These are phyloP conservation scores for Penicillium sp. DNA, from an alignment of 2,329 filamentous ascomycete genomes.

Conservation along the genomic window DNA sequence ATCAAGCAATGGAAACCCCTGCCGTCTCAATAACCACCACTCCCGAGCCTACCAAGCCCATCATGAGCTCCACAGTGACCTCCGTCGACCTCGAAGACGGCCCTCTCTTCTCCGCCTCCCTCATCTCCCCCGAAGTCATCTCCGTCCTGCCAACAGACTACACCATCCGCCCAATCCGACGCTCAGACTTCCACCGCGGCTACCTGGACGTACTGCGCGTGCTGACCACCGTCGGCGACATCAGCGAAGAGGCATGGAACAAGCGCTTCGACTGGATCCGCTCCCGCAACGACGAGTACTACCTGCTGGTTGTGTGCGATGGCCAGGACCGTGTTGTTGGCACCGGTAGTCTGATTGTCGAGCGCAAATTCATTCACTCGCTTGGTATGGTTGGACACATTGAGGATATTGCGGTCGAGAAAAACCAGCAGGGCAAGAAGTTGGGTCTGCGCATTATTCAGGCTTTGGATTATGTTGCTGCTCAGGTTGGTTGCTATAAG, in stretches of 20 bases:
- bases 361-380: slow-evolving; percentile 65
- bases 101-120: slow-evolving; percentile 68
- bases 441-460: slow-evolving; percentile 88
- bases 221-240: slow-evolving; percentile 86
- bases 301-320: slow-evolving; percentile 79
- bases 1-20: slow-evolving; percentile 18
- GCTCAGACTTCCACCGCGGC: slow-evolving; percentile 69
- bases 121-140: slow-evolving; percentile 72
- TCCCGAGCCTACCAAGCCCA: slow-evolving; percentile 15
- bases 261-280: slow-evolving; percentile 79
- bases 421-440: slow-evolving; percentile 97
- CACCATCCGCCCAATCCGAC: slow-evolving; percentile 71
- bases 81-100: slow-evolving; percentile 35
- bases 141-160: slow-evolving; percentile 73
- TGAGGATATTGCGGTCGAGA: slow-evolving; percentile 92
- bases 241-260: slow-evolving; percentile 67
- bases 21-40: slow-evolving; percentile 13
- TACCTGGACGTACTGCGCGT: slow-evolving; percentile 90
- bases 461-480: slow-evolving; percentile 81
- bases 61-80: slow-evolving; percentile 18
- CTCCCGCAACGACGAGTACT: slow-evolving; percentile 70
- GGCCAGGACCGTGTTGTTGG: slow-evolving; percentile 68
- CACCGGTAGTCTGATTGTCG: slow-evolving; percentile 82
- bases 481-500: slow-evolving; percentile 91
- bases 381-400: slow-evolving; percentile 74